phyloP scores from a whole-genome alignment of 441 rosid species.

The Arabidopsis lyrata region DNA sequence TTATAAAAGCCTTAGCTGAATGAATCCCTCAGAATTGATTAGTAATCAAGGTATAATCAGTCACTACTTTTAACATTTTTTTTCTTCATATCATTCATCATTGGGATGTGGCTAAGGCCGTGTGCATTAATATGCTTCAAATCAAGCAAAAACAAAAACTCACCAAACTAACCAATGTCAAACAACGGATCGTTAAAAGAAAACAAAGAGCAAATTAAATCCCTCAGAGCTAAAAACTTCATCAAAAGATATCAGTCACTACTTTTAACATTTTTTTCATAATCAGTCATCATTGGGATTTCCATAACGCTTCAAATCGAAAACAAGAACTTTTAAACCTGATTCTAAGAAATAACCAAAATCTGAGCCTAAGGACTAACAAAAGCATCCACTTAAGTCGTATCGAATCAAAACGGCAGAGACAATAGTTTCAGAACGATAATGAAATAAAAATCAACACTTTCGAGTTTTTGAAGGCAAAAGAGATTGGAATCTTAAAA shows the following conservation, averaged over 20 bases:
- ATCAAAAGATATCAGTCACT: slow-evolving; percentile 40
- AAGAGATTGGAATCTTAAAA: not conserved
- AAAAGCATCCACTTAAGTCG: not conserved
- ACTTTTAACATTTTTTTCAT: slow-evolving; percentile 40
- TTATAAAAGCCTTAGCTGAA: not conserved
- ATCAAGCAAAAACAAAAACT: not conserved
- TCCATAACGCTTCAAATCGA: not conserved
- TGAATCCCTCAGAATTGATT: slow-evolving; percentile 31
- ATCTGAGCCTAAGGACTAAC: slow-evolving; percentile 4
- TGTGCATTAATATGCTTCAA: not conserved
- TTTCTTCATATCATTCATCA: slow-evolving; percentile 14
- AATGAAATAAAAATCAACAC: not conserved
- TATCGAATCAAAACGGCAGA: not conserved
- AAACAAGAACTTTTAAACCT: not conserved
- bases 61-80: slow-evolving; percentile 36
- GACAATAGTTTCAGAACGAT: not conserved
- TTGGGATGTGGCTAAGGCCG: slow-evolving; percentile 11
- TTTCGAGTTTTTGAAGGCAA: not conserved
- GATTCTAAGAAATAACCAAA: not conserved
- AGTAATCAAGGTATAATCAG: slow-evolving; percentile 21
- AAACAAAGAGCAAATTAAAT: not conserved
- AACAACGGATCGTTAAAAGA: not conserved
- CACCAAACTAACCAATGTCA: not conserved
- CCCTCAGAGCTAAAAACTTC: slow-evolving; percentile 31
- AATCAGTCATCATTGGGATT: slow-evolving; percentile 36